Percentiles rank a stretch among this genome's conserved stretches.
phyloP scores from a whole-genome alignment of 1,284 basidiomycete species.

The Vanrija sp. region DNA sequence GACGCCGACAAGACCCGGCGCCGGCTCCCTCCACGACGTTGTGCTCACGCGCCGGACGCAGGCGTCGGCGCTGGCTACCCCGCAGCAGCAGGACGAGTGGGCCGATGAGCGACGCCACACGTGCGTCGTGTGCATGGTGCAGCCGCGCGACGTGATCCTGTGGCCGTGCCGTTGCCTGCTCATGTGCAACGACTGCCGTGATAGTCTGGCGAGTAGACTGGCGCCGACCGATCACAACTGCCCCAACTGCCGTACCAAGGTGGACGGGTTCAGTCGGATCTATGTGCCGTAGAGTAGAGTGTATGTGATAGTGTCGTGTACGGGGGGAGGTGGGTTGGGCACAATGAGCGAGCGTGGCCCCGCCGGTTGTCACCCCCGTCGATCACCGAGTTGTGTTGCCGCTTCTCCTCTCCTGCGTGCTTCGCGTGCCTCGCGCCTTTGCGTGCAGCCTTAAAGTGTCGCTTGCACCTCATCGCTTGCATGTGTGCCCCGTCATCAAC shows the following conservation, averaged over 20 bases:
- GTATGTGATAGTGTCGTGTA: neutral
- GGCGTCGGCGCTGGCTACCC: neutral
- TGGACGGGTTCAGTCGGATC: conserved; percentile 44
- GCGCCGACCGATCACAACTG: conserved; percentile 43
- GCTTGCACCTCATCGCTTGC: neutral
- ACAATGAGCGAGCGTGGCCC: too few species aligned
- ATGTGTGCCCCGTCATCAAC: neutral
- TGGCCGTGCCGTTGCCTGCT: conserved; percentile 47
- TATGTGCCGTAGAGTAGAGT: conserved; percentile 30
- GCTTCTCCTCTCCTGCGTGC: too few species aligned
- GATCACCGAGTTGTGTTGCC: too few species aligned
- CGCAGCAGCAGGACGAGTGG: conserved; percentile 25
- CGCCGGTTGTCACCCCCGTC: too few species aligned
- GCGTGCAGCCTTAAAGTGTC: too few species aligned
- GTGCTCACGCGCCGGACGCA: conserved; percentile 17
- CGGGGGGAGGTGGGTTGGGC: too few species aligned
- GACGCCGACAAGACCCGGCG: conserved; percentile 2
- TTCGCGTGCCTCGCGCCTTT: too few species aligned
- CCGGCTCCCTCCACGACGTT: conserved; percentile 16
- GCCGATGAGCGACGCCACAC: conserved; percentile 39
- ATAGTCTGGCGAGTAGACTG: conserved; percentile 41
- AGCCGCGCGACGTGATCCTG: conserved; percentile 42
- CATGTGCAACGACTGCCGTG: conserved; percentile 45
- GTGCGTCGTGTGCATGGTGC: conserved; percentile 46
- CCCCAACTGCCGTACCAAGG: conserved; percentile 31